Base-by-base conservation (phyloP, 2,329 filamentous ascomycete genomes). In the Aspergillus tamarii region DNA sequence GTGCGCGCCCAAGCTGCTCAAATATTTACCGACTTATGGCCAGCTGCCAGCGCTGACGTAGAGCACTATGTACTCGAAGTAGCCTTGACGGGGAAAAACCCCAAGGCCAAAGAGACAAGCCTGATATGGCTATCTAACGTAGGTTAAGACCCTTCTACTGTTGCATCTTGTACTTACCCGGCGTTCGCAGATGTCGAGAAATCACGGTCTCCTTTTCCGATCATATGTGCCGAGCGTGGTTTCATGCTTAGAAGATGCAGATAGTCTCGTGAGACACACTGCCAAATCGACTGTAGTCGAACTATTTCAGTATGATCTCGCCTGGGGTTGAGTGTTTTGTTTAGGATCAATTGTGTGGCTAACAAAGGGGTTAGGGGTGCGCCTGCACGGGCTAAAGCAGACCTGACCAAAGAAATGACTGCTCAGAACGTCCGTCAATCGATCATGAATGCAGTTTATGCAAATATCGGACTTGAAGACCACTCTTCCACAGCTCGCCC, bases 101-200 rank as follows among this genome's bases (percentile, higher is more conserved):
- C 91, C 39, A 88, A 92, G 72, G 90, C 93, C 65, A 97, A 96
- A 78, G 93, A 97, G 81, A 84, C 88, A 59, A 89, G 89, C 68
- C 89, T 97, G 87, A 86, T 89, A 66, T 97, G 94, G 94, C 82
- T 97, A 41, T 84, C 93, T 39, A 89, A 90, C 83, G 90, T 92
- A 79, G 62, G 79, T 69, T 65, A 63, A 46, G 59, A 65, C 41
- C 16, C 39, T 55, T n/a, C 19, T 43, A 52, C 39, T 16, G 45
- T 23, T 52, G 48, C 48, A 32, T 21, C 54, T 26, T 28, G n/a
- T 39, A 11, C 16, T 52, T 48, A 28, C 65, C 64, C 70, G 41
- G 70, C 61, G 32, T 58, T 30, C 11, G 26, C 73, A 93, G 86
- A 96, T 94, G 89, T 91, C 95, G 76, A 87, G 89, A 73, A 90